Percentiles rank a stretch among this genome's conserved stretches.
phyloP scores from a whole-genome alignment of 768 basidiomycete species.

The Rubroboletus satanas region DNA sequence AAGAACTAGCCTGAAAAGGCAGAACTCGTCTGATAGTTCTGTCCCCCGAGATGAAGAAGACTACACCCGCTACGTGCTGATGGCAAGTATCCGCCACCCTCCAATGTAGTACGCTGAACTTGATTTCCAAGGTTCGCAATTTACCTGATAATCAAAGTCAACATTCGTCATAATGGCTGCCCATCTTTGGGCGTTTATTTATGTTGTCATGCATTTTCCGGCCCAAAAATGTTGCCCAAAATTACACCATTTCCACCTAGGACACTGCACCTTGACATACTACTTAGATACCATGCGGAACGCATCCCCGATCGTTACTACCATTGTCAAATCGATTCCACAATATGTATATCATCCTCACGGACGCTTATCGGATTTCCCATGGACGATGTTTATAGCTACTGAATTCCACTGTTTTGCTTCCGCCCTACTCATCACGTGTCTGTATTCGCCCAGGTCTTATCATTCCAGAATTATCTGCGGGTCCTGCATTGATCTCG shows the following conservation, averaged over 20 bases:
- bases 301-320: conserved; percentile 6
- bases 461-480: conserved; percentile 13
- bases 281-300: conserved; percentile 19
- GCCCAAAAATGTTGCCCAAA: neutral
- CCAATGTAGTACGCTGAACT: conserved; percentile 7
- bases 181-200: conserved; percentile 3
- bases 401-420: conserved; percentile 2
- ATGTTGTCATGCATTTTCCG: conserved; percentile 7
- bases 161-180: conserved; percentile 20
- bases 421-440: conserved; percentile 1
- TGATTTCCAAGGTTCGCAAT: conserved; percentile 49
- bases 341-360: conserved; percentile 20
- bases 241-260: neutral
- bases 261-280: conserved; percentile 3
- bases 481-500: neutral
- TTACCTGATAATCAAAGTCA: conserved; percentile 43
- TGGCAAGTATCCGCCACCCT: conserved; percentile 35
- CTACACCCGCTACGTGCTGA: conserved; percentile 53
- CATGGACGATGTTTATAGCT: conserved; percentile 10
- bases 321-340: conserved; percentile 8
- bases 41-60: conserved; percentile 49
- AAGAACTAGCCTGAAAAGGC: conserved; percentile 20
- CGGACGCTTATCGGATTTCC: conserved; percentile 12
- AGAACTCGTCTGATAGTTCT: conserved; percentile 21
- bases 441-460: conserved; percentile 5